Evolutionary conservation across 768 basidiomycete species (phyloP).

Genomic region (Crepidotus variabilis): DNA sequence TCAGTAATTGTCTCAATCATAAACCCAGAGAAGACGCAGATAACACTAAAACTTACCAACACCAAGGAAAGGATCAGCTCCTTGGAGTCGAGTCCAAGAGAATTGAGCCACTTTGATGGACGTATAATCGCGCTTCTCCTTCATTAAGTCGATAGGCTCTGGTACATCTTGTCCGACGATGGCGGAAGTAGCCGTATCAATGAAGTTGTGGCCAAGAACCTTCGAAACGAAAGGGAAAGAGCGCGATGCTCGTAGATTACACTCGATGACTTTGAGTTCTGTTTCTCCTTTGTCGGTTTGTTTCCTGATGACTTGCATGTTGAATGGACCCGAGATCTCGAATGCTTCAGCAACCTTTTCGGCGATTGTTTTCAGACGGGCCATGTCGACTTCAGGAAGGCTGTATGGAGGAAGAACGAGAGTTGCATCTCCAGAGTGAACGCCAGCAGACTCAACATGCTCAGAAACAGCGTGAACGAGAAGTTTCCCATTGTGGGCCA

Average conservation of each 20-base stretch:
- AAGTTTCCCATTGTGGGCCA: slow-evolving; percentile 88
- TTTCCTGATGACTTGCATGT: slow-evolving; percentile 98
- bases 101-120: slow-evolving; percentile 98
- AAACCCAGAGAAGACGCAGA: not conserved
- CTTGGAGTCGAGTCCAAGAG: slow-evolving; percentile 94
- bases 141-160: slow-evolving; percentile 89
- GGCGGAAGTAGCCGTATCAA: slow-evolving; percentile 87
- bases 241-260: slow-evolving; percentile 95
- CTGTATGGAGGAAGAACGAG: slow-evolving; percentile 95
- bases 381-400: slow-evolving; percentile 69
- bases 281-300: slow-evolving; percentile 51
- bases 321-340: slow-evolving; percentile 96
- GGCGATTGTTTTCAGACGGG: slow-evolving; percentile 87
- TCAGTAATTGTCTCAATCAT: slow-evolving; percentile 4
- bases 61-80: slow-evolving; percentile 95
- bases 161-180: slow-evolving; percentile 87
- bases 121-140: slow-evolving; percentile 82
- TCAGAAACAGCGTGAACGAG: slow-evolving; percentile 96
- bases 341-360: slow-evolving; percentile 94
- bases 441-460: slow-evolving; percentile 98
- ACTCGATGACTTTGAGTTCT: slow-evolving; percentile 96
- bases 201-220: slow-evolving; percentile 96
- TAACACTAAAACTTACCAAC: slow-evolving; percentile 58
- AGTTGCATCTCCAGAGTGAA: slow-evolving; percentile 98
- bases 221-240: slow-evolving; percentile 99